These are phyloP conservation scores for Isabelozyma rhagii DNA, from an alignment of 805 yeast species.

Conservation along the genomic window DNA sequence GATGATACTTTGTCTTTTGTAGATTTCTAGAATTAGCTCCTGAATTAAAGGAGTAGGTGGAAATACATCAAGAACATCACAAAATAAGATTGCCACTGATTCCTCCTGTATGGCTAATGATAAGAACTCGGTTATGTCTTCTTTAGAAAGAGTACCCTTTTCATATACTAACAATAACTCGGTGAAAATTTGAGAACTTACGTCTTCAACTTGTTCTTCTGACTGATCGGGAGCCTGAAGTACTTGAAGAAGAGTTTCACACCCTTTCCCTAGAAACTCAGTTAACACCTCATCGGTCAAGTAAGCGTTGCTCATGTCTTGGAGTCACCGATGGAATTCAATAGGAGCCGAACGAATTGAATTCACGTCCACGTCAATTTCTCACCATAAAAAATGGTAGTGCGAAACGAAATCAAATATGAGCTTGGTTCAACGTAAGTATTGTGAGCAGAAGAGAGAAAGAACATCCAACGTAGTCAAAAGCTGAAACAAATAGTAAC, in stretches of 20 bases:
- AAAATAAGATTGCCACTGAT: slow-evolving; percentile 28
- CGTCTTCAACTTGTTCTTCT: slow-evolving; percentile 11
- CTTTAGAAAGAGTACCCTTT: slow-evolving; percentile 12
- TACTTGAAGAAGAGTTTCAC: slow-evolving; percentile 26
- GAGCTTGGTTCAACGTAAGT: no score
- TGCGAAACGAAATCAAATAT: background rate
- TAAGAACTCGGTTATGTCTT: slow-evolving; percentile 19
- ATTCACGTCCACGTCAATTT: background rate
- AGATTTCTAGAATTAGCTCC: slow-evolving; percentile 18
- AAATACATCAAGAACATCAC: slow-evolving; percentile 37
- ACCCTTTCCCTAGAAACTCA: slow-evolving; percentile 29
- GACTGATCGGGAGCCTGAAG: slow-evolving; percentile 24
- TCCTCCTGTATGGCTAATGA: slow-evolving; percentile 27
- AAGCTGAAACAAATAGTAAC: no score
- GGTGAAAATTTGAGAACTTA: slow-evolving; percentile 26
- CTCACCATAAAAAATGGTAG: background rate
- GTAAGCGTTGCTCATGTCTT: slow-evolving; percentile 11
- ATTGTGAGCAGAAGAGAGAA: no score
- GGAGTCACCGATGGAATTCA: background rate
- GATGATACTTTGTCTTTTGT: slow-evolving; percentile 20
- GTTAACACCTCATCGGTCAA: slow-evolving; percentile 29
- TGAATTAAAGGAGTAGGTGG: slow-evolving; percentile 22
- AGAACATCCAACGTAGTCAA: no score
- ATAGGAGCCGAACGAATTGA: no score
- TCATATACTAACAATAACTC: slow-evolving; percentile 28